Evolutionary conservation across 768 basidiomycete species (phyloP).

Genomic region (Hygrocybe coccinea): DNA sequence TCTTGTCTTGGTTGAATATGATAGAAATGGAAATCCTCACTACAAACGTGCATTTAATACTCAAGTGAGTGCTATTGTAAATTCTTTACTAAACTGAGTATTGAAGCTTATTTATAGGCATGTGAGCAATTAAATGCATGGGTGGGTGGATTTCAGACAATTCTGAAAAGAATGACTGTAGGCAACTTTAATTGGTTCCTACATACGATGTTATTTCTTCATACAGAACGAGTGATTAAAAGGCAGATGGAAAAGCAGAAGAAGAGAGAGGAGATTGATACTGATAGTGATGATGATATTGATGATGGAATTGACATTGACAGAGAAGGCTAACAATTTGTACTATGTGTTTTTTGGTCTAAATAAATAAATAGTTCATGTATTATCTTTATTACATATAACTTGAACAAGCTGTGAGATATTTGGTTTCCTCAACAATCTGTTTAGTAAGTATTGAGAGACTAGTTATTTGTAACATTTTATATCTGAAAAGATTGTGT

Average conservation of each 20-base stretch:
- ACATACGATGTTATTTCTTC: neutral
- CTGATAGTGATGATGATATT: neutral
- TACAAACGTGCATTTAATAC: conserved; percentile 13
- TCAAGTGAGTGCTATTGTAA: neutral
- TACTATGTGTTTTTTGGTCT: too few relatives aligned
- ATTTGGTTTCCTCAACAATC: too few relatives aligned
- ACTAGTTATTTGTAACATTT: too few relatives aligned
- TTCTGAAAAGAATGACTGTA: conserved; percentile 23
- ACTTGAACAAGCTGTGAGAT: too few relatives aligned
- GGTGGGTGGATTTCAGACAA: conserved; percentile 29
- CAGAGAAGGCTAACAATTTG: too few relatives aligned
- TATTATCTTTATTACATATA: too few relatives aligned
- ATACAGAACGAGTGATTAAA: neutral
- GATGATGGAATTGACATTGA: neutral
- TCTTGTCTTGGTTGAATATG: conserved; percentile 19
- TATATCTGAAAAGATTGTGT: too few relatives aligned
- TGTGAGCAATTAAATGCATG: conserved; percentile 33
- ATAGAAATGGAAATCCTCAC: conserved; percentile 18
- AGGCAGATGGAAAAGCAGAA: neutral
- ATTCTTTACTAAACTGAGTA: neutral
- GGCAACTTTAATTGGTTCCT: conserved; percentile 15
- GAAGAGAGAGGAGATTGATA: neutral
- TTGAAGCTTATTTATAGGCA: conserved; percentile 13
- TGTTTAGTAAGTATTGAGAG: too few relatives aligned
- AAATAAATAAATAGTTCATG: too few relatives aligned